Base-by-base conservation (phyloP, 2,329 filamentous ascomycete species). In the Venturia nashicola region DNA sequence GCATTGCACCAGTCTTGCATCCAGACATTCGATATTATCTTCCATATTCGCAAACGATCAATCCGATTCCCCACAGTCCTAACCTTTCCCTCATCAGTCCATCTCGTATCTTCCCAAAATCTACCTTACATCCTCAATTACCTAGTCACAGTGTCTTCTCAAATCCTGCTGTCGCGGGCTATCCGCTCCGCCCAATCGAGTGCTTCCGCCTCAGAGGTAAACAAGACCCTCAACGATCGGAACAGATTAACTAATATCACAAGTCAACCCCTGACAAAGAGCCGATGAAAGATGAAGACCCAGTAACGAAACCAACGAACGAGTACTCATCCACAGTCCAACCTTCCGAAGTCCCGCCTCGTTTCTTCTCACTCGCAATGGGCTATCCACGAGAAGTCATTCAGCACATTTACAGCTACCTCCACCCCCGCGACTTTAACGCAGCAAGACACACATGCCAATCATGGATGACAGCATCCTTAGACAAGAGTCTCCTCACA, bases 401-500 rank as follows among this genome's bases (percentile, higher is more conserved):
- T 0, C 75, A 79, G 55, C 72, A 78, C 7, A 76, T 83, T 5
- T 80, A 77, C 65, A 67, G 66, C 6, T 73, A 77, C 67, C 71
- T 83, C 4, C 68, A 71, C 16, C 80, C 80, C 0, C 71, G 72
- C 32, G 78, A 81, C 67, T 88, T 86, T 70, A 81, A 88, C 68
- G 77, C 82, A 63, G 83, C 84, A 18, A 79, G 85, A 20, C 80
- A 83, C 66, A 80, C 80, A 20, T 88, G 84, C 69, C 79, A 80
- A 57, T 72, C 73, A 43, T 88, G 83, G 86, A 83, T 86, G 75
- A 72, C 78, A 44, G 79, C 78, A 27, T 82, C 83, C 61, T 71
- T 87, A n/a, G 75, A 85, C 61, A 72, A 73, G 51, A 72, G 68
- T 1, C 67, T 88, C 1, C 73, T 87, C 12, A 71, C 74, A 34